Base-by-base conservation (phyloP, 176 grass and related monocot species). In the Oropetium thomaeum region DNA sequence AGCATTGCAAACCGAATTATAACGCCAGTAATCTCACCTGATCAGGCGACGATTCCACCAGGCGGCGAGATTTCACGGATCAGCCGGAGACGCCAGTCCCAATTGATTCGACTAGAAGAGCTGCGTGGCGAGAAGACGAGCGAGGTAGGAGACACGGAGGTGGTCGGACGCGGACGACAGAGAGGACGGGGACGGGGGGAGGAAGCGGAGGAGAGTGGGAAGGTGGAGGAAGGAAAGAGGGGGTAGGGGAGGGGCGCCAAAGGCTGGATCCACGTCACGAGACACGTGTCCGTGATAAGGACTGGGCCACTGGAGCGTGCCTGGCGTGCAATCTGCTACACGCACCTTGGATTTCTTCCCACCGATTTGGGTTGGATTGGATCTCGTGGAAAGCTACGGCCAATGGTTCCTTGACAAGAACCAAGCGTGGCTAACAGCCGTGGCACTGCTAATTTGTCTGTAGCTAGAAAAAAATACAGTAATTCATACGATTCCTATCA, bases 231-330 rank as follows among this genome's bases (percentile, higher is more conserved):
- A 38, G 48, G 27, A 67, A 79, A 33, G 45, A n/a, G n/a, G n/a
- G n/a, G n/a, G 11, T 44, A 31, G 23, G 62, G 42, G 52, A 42
- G 22, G 76, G 80, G 74, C 69, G 82, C 77, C 74, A 83, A 90
- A 78, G 66, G 75, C 78, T 83, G 77, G 78, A 66, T 75, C 88
- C 88, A 95, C 88, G 92, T 95, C 92, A 91, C 67, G 65, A 66
- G 61, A 81, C 92, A 91, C 92, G 92, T 95, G 88, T 88, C 83
- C 7, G 4, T 81, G 82, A 83, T 80, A 83, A 82, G 85, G 85
- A 91, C 82, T 42, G 68, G 85, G 60, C 79, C 85, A 79, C 85
- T 51, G 69, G 79, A 74, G 81, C 74, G 43, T 66, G 63, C 59
- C 58, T 19, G 67, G 47, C 27, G 30, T 4, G 47, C 20, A 7